phyloP scores from a whole-genome alignment of 331 rosid species.

The Acacia pycnantha region DNA sequence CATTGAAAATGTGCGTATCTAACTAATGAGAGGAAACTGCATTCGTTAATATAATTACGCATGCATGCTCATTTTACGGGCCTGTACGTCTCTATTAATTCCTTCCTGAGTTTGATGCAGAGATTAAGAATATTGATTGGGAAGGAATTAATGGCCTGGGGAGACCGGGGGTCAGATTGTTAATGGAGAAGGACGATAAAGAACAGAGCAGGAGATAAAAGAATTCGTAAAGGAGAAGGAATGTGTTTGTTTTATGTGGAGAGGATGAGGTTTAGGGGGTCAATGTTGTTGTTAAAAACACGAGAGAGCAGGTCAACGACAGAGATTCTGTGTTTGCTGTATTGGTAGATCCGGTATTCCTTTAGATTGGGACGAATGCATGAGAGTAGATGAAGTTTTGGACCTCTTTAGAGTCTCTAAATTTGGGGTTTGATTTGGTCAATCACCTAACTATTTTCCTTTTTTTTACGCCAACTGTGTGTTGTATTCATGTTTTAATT shows the following conservation, averaged over 20 bases:
- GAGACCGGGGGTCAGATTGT: background rate
- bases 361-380: background rate
- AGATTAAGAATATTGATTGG: background rate
- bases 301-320: background rate
- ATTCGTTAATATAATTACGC: background rate
- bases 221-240: background rate
- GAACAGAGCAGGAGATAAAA: background rate
- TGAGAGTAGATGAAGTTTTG: background rate
- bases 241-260: background rate
- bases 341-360: background rate
- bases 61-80: background rate
- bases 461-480: background rate
- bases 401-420: background rate
- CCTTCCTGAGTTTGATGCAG: constrained; percentile 13
- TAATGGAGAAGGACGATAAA: constrained; percentile 6
- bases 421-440: constrained; percentile 42
- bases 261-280: background rate
- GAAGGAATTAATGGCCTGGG: background rate
- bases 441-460: background rate
- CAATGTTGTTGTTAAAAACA: background rate
- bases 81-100: constrained; percentile 31
- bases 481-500: background rate
- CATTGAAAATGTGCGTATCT: background rate
- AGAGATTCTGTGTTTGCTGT: background rate
- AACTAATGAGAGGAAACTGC: background rate